Conservation (phyloP, 2,329 filamentous ascomycete species). For the Hypoxylon sp. region DNA sequence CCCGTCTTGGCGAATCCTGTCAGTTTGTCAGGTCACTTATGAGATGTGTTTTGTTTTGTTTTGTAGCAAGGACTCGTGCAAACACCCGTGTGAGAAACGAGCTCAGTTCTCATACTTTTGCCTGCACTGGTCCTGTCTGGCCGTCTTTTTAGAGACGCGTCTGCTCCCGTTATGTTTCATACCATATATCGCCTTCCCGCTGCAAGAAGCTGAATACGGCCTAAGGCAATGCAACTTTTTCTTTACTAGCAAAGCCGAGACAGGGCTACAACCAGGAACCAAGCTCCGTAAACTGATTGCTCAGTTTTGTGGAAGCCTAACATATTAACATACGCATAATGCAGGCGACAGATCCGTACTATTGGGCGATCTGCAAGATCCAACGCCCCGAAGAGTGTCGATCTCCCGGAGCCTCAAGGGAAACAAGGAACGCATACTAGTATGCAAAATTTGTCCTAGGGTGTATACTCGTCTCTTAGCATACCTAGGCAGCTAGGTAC, state of each 20-base stretch:
- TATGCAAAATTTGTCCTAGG: too few species aligned
- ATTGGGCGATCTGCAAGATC: constrained; percentile 36
- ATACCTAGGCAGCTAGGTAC: constrained; percentile 3
- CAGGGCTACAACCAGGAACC: constrained; percentile 6
- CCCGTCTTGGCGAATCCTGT: constrained; percentile 3
- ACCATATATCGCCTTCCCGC: constrained; percentile 10
- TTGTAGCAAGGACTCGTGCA: too few species aligned
- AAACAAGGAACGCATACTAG: neutral
- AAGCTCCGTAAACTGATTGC: constrained; percentile 22
- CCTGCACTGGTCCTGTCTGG: too few species aligned
- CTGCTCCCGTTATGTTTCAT: constrained; percentile 25
- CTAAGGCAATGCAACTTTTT: constrained; percentile 13
- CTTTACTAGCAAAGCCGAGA: constrained; percentile 20
- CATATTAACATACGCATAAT: constrained; percentile 20
- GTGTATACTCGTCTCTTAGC: constrained; percentile 12
- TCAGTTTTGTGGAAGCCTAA: constrained; percentile 26
- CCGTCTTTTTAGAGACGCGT: constrained; percentile 10
- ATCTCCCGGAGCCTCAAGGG: constrained; percentile 34
- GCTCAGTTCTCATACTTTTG: constrained; percentile 1
- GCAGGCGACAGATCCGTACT: constrained; percentile 16
- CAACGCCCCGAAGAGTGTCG: constrained; percentile 22
- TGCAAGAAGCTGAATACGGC: constrained; percentile 13
- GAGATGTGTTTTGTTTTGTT: too few species aligned
- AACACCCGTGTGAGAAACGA: constrained; percentile 13
- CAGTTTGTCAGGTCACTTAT: too few species aligned